Evolutionary conservation across 1,139 yeast species (phyloP).

Genomic region (Suhomyces taliae): DNA sequence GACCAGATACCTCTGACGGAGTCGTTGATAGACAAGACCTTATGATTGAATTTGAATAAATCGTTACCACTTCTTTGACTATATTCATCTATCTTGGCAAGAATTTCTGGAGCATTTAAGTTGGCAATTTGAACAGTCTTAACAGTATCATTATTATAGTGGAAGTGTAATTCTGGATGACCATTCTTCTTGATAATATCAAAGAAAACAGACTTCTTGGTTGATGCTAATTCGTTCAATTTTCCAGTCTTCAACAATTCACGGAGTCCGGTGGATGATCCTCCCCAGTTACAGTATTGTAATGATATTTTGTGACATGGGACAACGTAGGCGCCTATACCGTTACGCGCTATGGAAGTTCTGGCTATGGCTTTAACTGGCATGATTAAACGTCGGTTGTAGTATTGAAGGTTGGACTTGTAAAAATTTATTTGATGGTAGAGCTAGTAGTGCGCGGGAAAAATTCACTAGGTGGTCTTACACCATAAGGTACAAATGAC

Average conservation of each 20-base stretch:
- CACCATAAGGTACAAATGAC: too few species aligned
- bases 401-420: constrained; percentile 1
- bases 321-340: constrained; percentile 73
- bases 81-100: constrained; percentile 59
- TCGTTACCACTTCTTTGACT: constrained; percentile 43
- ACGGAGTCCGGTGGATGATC: constrained; percentile 83
- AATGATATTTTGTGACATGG: constrained; percentile 75
- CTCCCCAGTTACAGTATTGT: constrained; percentile 93
- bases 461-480: neutral
- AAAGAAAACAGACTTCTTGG: constrained; percentile 69
- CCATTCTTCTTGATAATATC: constrained; percentile 70
- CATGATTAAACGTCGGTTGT: constrained; percentile 22
- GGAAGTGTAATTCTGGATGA: constrained; percentile 64
- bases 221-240: constrained; percentile 56
- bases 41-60: constrained; percentile 52
- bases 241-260: constrained; percentile 59
- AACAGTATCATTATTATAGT: constrained; percentile 19
- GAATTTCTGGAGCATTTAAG: constrained; percentile 59
- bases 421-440: constrained; percentile 11
- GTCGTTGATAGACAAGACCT: constrained; percentile 75
- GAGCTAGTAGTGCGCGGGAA: constrained; percentile 5
- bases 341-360: constrained; percentile 66
- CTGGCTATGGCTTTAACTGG: constrained; percentile 55
- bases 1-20: constrained; percentile 98
- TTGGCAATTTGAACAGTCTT: constrained; percentile 51